Conservation (phyloP, 139 green algal genomes). For the Chlamydomonas sp. region DNA sequence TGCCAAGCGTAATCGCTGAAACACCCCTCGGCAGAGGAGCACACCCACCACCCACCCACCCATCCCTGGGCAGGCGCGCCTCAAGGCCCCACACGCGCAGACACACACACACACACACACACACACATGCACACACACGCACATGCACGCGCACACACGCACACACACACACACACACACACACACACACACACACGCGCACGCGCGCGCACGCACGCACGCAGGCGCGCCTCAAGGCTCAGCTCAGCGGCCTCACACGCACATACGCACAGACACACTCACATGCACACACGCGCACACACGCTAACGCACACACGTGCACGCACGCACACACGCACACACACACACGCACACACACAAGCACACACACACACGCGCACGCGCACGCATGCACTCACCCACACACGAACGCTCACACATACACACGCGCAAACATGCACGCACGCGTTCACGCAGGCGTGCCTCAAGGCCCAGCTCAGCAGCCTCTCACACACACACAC, state of each 20-base stretch:
- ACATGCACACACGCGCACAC: no score
- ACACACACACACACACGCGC: neutral
- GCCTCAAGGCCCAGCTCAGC: no score
- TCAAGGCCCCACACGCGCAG: no score
- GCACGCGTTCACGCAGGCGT: neutral
- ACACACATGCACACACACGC: neutral
- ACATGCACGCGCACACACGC: neutral
- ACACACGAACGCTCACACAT: no score
- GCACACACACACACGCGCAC: no score
- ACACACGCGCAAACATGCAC: no score
- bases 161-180: neutral
- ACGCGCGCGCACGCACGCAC: neutral
- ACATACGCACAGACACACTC: no score
- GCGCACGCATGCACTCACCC: no score
- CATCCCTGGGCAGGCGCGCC: neutral
- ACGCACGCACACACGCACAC: conserved; percentile 3
- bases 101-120: neutral
- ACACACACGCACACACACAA: neutral
- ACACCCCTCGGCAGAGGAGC: neutral
- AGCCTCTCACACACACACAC: no score
- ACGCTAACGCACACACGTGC: no score
- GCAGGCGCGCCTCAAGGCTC: no score
- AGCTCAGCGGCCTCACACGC: neutral
- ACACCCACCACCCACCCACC: neutral
- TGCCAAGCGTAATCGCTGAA: neutral